These are phyloP conservation scores for Fragaria ananassa DNA, from an alignment of 306 rosid species.

Conservation along the genomic window DNA sequence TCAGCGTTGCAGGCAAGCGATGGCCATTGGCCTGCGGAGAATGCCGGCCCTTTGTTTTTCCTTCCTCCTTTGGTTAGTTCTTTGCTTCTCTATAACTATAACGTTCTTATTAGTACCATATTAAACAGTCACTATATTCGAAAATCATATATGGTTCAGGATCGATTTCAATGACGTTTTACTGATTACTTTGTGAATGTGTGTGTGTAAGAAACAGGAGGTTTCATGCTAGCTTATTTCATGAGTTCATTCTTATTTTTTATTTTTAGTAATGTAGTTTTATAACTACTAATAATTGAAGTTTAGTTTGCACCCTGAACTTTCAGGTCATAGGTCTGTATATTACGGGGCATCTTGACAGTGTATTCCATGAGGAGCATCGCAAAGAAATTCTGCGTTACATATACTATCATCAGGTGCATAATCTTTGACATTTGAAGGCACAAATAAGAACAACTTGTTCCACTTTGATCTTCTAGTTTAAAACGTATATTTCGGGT, in stretches of 20 bases:
- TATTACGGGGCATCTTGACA: conserved; percentile 57
- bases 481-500: too few relatives aligned
- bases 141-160: too few relatives aligned
- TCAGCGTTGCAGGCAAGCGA: conserved; percentile 57
- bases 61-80: conserved; percentile 64
- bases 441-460: too few relatives aligned
- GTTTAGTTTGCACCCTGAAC: background rate
- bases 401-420: conserved; percentile 63
- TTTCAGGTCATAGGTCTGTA: conserved; percentile 56
- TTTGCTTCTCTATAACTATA: background rate
- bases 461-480: too few relatives aligned
- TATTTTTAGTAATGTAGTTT: too few relatives aligned
- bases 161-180: too few relatives aligned
- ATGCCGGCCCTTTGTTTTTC: conserved; percentile 65
- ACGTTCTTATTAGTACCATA: background rate
- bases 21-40: conserved; percentile 89
- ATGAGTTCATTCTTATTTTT: too few relatives aligned
- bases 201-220: too few relatives aligned
- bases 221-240: too few relatives aligned
- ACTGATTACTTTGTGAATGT: too few relatives aligned
- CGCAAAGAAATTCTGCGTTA: conserved; percentile 69
- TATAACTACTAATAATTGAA: background rate
- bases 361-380: conserved; percentile 38
- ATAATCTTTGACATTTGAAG: background rate
- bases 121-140: too few relatives aligned